phyloP scores from a whole-genome alignment of 2,329 filamentous ascomycete genomes.

The Fusarium sp. region DNA sequence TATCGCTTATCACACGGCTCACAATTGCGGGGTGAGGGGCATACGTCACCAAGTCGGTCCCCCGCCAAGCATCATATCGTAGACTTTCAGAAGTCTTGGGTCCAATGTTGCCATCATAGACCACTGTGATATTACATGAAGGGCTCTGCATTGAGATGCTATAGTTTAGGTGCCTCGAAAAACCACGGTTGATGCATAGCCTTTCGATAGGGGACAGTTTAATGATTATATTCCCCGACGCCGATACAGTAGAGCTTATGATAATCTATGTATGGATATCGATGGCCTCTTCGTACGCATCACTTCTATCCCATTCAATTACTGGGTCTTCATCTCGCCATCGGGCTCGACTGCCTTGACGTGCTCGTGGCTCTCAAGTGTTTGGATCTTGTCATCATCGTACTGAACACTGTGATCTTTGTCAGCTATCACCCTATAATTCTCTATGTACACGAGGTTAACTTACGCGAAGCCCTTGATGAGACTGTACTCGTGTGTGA shows the following conservation, averaged over 20 bases:
- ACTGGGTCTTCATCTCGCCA: constrained; percentile 76
- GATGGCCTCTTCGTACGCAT: neutral
- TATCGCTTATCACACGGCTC: constrained; percentile 32
- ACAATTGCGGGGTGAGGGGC: constrained; percentile 15
- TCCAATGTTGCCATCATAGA: neutral
- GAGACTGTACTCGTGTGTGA: constrained; percentile 83
- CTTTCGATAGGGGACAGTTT: neutral
- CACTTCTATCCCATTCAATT: constrained; percentile 41
- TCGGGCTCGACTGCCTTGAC: constrained; percentile 82
- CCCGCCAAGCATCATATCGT: constrained; percentile 5
- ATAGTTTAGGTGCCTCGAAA: neutral
- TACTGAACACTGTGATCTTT: constrained; percentile 71
- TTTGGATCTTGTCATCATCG: constrained; percentile 71
- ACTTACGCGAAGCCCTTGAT: constrained; percentile 95
- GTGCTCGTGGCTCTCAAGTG: constrained; percentile 75
- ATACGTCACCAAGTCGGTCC: constrained; percentile 34
- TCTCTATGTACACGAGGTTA: neutral
- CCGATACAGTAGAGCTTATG: constrained; percentile 18
- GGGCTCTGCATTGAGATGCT: neutral
- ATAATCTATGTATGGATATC: constrained; percentile 16
- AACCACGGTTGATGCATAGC: neutral
- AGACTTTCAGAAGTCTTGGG: neutral
- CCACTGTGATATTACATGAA: neutral
- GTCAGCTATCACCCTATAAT: neutral
- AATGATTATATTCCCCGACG: constrained; percentile 17